Percentiles rank a stretch among this genome's conserved stretches.
Conservation (phyloP, 306 rosid species). For the Fagus sylvatica region DNA sequence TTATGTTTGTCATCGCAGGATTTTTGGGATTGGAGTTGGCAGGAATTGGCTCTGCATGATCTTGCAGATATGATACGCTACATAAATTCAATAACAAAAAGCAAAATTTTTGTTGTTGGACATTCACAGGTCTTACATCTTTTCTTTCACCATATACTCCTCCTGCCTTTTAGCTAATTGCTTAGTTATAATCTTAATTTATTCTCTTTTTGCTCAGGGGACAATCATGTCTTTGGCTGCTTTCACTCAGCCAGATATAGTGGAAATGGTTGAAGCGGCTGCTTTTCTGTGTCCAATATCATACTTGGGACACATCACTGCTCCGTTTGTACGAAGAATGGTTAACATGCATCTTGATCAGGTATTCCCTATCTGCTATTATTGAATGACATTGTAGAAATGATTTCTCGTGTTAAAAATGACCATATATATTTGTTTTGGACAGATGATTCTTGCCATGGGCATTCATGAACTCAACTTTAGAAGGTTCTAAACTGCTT, state of each 20-base stretch:
- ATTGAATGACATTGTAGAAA: conserved; percentile 17
- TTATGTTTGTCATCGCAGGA: conserved; percentile 49
- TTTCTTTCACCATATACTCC: conserved; percentile 20
- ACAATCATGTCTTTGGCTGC: conserved; percentile 79
- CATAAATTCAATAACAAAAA: conserved; percentile 48
- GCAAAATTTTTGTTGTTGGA: conserved; percentile 77
- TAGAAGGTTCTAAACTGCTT: conserved; percentile 50
- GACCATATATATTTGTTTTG: conserved; percentile 27
- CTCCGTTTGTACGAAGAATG: conserved; percentile 72
- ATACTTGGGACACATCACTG: conserved; percentile 68
- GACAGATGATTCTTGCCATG: conserved; percentile 71
- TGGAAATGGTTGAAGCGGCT: conserved; percentile 80
- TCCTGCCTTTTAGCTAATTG: conserved; percentile 11
- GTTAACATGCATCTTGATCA: conserved; percentile 72
- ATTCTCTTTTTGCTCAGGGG: conserved; percentile 53
- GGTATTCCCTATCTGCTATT: conserved; percentile 44
- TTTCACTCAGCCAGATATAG: conserved; percentile 67
- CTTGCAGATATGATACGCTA: conserved; percentile 68
- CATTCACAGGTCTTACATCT: conserved; percentile 79
- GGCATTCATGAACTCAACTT: conserved; percentile 71
- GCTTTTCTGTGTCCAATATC: conserved; percentile 87
- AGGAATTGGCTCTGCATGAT: conserved; percentile 79
- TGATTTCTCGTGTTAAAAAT: conserved; percentile 27
- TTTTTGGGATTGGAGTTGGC: conserved; percentile 98
- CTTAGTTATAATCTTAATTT: conserved; percentile 16